phyloP scores from a whole-genome alignment of 2,329 filamentous ascomycete genomes.

The Malbranchea cinnamomea region DNA sequence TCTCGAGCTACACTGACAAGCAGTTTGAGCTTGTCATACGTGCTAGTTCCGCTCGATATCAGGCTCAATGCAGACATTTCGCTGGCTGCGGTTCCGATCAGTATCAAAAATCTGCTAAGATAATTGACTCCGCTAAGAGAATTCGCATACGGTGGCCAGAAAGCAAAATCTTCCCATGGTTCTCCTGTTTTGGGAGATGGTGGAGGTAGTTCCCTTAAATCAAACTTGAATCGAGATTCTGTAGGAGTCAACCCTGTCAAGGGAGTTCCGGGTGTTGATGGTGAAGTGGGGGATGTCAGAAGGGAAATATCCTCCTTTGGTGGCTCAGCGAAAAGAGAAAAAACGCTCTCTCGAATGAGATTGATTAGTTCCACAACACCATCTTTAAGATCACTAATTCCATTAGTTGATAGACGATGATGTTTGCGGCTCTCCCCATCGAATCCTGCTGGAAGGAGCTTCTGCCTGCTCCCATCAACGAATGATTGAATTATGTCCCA shows the following conservation, averaged over 20 bases:
- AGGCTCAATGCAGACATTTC: conserved; percentile 68
- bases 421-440: conserved; percentile 69
- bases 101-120: conserved; percentile 61
- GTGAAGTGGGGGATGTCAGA: conserved; percentile 43
- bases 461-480: conserved; percentile 71
- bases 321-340: conserved; percentile 69
- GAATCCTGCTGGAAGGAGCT: conserved; percentile 61
- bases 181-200: conserved; percentile 67
- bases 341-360: conserved; percentile 64
- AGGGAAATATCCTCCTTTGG: conserved; percentile 84
- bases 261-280: conserved; percentile 60
- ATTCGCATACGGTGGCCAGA: conserved; percentile 90
- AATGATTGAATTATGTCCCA: conserved; percentile 89
- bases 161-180: conserved; percentile 83
- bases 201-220: conserved; percentile 59
- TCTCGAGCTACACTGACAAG: conserved; percentile 70
- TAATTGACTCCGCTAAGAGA: conserved; percentile 86
- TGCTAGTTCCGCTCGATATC: conserved; percentile 39
- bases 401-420: conserved; percentile 60
- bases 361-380: conserved; percentile 71
- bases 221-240: conserved; percentile 66
- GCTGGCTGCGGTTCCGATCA: conserved; percentile 74
- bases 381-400: conserved; percentile 56
- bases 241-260: conserved; percentile 38
- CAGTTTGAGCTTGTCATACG: conserved; percentile 56